Conservation (phyloP, 2,329 filamentous ascomycete genomes). For the Ilyonectria mors-panacis region DNA sequence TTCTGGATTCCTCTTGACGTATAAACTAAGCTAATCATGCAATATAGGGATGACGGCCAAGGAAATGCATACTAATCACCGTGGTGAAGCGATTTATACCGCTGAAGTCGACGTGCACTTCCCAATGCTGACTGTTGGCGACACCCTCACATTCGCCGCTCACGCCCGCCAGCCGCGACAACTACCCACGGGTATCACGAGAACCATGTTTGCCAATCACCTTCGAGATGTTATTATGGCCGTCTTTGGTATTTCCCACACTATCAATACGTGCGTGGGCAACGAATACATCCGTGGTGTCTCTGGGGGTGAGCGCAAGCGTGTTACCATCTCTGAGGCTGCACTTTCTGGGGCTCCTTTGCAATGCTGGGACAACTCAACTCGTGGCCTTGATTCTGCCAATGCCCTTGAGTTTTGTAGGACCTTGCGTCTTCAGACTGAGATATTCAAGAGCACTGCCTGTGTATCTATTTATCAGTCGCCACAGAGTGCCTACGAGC, state of each 20-base stretch:
- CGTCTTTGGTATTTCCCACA: conserved; percentile 80
- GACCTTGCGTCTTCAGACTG: conserved; percentile 46
- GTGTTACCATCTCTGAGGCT: conserved; percentile 83
- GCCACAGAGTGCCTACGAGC: conserved; percentile 70
- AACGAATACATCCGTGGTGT: conserved; percentile 80
- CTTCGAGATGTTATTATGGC: conserved; percentile 74
- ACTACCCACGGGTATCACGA: conserved; percentile 68
- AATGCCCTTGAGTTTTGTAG: conserved; percentile 50
- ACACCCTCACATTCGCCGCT: conserved; percentile 75
- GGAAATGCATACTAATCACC: conserved; percentile 41
- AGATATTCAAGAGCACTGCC: conserved; percentile 44
- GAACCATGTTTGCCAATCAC: conserved; percentile 69
- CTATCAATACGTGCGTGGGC: conserved; percentile 79
- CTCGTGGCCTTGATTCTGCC: conserved; percentile 49
- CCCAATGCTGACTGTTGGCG: conserved; percentile 74
- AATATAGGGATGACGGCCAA: conserved; percentile 13
- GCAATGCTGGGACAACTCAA: conserved; percentile 53
- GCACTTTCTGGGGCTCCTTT: conserved; percentile 65
- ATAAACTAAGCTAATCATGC: not conserved
- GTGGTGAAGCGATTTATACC: conserved; percentile 40
- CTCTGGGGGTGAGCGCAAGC: conserved; percentile 83
- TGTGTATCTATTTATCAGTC: conserved; percentile 71
- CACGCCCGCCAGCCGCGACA: conserved; percentile 73
- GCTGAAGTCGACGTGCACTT: conserved; percentile 45
- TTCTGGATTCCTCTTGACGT: no score